Conservation (phyloP, 495 filamentous ascomycete genomes). For the Hypoxylon rickii region DNA sequence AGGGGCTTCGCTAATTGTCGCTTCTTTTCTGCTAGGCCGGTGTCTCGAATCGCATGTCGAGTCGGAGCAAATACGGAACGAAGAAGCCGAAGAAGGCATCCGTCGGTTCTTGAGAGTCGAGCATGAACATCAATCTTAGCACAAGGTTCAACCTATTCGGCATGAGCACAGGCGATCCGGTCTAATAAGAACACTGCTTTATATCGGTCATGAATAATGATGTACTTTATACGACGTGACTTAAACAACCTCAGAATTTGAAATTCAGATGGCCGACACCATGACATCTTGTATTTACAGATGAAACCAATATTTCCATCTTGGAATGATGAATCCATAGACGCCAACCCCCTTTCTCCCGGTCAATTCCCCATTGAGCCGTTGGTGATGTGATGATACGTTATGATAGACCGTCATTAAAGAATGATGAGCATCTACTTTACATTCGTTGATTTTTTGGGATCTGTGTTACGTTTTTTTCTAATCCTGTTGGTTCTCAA, state of each 20-base stretch:
- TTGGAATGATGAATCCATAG: slow-evolving; percentile 32
- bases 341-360: slow-evolving; percentile 36
- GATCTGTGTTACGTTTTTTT: slow-evolving; percentile 7
- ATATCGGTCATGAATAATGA: too few species aligned
- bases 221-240: slow-evolving; percentile 21
- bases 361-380: slow-evolving; percentile 36
- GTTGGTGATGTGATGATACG: slow-evolving; percentile 15
- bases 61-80: slow-evolving; percentile 94
- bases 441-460: slow-evolving; percentile 25
- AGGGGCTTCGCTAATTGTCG: not conserved
- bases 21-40: slow-evolving; percentile 66
- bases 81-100: slow-evolving; percentile 90
- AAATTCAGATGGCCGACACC: slow-evolving; percentile 23
- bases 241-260: slow-evolving; percentile 16
- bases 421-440: slow-evolving; percentile 30
- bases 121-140: too few species aligned
- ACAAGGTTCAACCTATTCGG: too few species aligned
- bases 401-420: slow-evolving; percentile 34
- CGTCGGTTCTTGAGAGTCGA: slow-evolving; percentile 47
- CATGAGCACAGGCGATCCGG: too few species aligned
- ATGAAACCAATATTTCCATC: slow-evolving; percentile 34
- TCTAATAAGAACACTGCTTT: too few species aligned
- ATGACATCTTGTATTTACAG: slow-evolving; percentile 43
- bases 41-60: slow-evolving; percentile 79
- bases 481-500: slow-evolving; percentile 69